Evolutionary conservation across 106 monocot species (phyloP), one percentile per base, ranked within the genome.

Genomic region (Phalaenopsis equestris): DNA sequence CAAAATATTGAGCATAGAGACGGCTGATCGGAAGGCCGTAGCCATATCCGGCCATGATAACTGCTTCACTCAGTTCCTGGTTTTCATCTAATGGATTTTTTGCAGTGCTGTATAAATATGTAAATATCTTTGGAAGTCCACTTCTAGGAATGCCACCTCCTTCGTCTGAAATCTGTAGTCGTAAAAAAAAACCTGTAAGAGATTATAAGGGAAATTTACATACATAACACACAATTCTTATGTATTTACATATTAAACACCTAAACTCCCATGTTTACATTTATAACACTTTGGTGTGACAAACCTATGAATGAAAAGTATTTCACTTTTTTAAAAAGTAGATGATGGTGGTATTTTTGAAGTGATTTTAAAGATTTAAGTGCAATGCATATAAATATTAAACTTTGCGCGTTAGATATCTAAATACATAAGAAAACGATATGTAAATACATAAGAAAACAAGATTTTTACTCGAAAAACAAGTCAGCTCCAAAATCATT

Each of bases 101-200:
- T 57, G 99, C 99, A 21, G 99, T 99, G 56, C 93, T 95, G 67
- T 99, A 99, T 18, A 99, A 87, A 79, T 95, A 99, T 0, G 99
- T 93, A 73, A 99, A 99, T 72, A 99, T 95, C 70, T 86, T 99
- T 12, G 93, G 82, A 78, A 99, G 99, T 8, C 99, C 99, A 78
- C 99, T 99, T 75, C 99, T 88, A 48, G 90, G 77, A 81, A 99
- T 99, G 12, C 99, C 99, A 81, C 99, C 99, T n/a, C 99, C 99
- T 90, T 99, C 99, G 82, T 99, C 99, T 36, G 95, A 95, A 56
- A 99, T 91, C 99, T 99, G 72, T 58, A 19, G 58, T 43, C 17
- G 0, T 4, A 39, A 30, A 70, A 38, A 39, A 38, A 39, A 68
- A 77, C 45, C 15, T 43, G 43, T 42, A 72, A 72, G 39, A 24